A percentile compares a stretch with the other conserved stretches of the same genome.
Evolutionary conservation across 1,284 basidiomycete species (phyloP).

Genomic region (Prillingera fragicola): DNA sequence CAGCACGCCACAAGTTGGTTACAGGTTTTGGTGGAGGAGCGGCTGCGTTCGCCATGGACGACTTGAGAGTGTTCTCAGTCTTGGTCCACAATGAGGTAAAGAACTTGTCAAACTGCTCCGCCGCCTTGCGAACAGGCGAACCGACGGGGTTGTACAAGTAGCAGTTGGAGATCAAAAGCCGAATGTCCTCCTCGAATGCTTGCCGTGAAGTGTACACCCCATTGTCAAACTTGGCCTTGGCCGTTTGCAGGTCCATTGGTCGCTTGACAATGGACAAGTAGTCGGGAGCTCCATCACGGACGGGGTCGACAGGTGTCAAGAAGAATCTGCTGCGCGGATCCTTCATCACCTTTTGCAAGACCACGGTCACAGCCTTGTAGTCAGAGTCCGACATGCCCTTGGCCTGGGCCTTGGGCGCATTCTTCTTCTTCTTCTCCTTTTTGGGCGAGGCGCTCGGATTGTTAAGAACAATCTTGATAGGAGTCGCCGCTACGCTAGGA

Average conservation of each 20-base stretch:
- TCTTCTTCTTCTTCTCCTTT: conserved; percentile 48
- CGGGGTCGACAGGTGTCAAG: conserved; percentile 81
- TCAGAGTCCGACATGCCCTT: conserved; percentile 77
- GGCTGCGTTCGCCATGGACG: conserved; percentile 1
- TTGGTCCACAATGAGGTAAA: conserved; percentile 60
- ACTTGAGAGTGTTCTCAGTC: conserved; percentile 35
- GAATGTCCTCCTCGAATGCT: conserved; percentile 80
- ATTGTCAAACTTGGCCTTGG: conserved; percentile 77
- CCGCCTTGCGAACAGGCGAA: conserved; percentile 70
- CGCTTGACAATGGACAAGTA: conserved; percentile 86
- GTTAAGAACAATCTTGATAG: conserved; percentile 43
- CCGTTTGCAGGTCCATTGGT: conserved; percentile 92
- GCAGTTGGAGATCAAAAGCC: conserved; percentile 81
- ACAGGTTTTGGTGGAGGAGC: conserved; percentile 10
- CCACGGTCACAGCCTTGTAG: conserved; percentile 69
- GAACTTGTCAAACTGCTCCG: conserved; percentile 67
- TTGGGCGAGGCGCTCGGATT: conserved; percentile 12
- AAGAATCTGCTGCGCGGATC: conserved; percentile 52
- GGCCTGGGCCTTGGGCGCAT: conserved; percentile 65
- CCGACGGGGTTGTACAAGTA: conserved; percentile 74
- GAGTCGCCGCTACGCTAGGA: too few relatives aligned
- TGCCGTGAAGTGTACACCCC: conserved; percentile 76
- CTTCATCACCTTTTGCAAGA: conserved; percentile 68
- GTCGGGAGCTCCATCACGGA: conserved; percentile 75
- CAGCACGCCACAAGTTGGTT: conserved; percentile 1